Conservation (phyloP, 2,329 filamentous ascomycete species). For the Plenodomus lindquistii region DNA sequence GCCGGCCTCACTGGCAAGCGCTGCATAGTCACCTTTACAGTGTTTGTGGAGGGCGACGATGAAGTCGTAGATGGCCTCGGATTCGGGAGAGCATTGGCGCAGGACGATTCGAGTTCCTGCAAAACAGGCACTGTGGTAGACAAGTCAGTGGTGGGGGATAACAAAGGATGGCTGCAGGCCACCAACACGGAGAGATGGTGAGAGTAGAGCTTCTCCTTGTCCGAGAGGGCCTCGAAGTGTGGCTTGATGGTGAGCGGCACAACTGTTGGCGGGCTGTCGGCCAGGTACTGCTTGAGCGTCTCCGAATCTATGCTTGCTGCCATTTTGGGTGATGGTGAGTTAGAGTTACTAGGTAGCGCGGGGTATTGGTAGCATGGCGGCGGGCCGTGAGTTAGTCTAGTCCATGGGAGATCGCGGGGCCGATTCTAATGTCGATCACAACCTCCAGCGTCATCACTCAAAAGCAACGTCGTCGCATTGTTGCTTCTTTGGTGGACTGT, state of each 20-base stretch:
- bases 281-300: slow-evolving; percentile 72
- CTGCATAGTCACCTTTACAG: slow-evolving; percentile 55
- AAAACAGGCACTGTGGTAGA: slow-evolving; percentile 47
- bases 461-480: no score
- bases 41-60: slow-evolving; percentile 55
- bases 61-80: slow-evolving; percentile 59
- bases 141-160: slow-evolving; percentile 4
- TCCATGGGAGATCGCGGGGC: no score
- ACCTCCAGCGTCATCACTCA: no score
- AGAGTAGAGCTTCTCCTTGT: slow-evolving; percentile 85
- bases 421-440: no score
- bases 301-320: slow-evolving; percentile 48
- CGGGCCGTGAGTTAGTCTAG: no score
- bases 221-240: slow-evolving; percentile 79
- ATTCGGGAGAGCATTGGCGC: slow-evolving; percentile 57
- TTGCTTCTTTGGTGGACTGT: no score
- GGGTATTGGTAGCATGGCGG: not conserved
- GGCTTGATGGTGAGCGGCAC: slow-evolving; percentile 88
- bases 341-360: not conserved
- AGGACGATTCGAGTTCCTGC: slow-evolving; percentile 57
- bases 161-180: not conserved
- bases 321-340: slow-evolving; percentile 15
- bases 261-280: slow-evolving; percentile 86
- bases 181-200: slow-evolving; percentile 61
- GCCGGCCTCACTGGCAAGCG: slow-evolving; percentile 48